Base-by-base conservation (phyloP, 331 rosid species). In the Spiraea crenata region DNA sequence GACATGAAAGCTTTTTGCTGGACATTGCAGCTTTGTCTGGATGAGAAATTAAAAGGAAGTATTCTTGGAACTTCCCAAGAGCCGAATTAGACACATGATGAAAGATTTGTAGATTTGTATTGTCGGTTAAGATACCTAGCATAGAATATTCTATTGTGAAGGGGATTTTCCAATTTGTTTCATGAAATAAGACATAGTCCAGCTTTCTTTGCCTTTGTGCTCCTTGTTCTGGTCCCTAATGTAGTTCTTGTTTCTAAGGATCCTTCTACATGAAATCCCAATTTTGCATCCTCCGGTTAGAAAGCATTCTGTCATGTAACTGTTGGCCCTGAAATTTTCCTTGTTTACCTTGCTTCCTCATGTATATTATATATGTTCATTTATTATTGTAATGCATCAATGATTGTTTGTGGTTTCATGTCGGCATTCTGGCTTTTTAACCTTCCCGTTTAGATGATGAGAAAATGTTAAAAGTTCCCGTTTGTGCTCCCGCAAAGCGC, bases 41-140 rank as follows among this genome's bases (percentile, higher is more conserved):
- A 75, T 82, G 65, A 54, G 73, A 68, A 51, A 79, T 69, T 69
- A 78, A 65, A 45, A 4, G 56, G 38, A 70, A 57, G 31, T 40
- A 0, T 11, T 25, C 38, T 68, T 57, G 73, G 78, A 57, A 64
- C 61, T 45, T 63, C 65, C 45, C 50, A 60, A 77, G 67, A 58
- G 79, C 80, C 74, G n/a, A 69, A 80, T 61, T 66, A 77, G 81
- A 74, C 59, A n/a, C 73, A 76, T 82, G 88, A 72, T 62, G 81
- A 81, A 88, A 85, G 82, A 76, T 74, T 69, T 82, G 95, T 92
- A 92, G 84, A 86, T 88, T 81, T 82, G 67, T 80, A 81, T 59
- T 75, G 79, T 79, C 82, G 74, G 46, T 80, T 74, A 81, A 79
- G 35, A 77, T 78, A 83, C 77, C 70, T 82, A 81, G 88, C 82